Evolutionary conservation across 2,329 filamentous ascomycete species (phyloP), one percentile per base, ranked within the genome.

Genomic region (Ceratocystis cacaofunesta): DNA sequence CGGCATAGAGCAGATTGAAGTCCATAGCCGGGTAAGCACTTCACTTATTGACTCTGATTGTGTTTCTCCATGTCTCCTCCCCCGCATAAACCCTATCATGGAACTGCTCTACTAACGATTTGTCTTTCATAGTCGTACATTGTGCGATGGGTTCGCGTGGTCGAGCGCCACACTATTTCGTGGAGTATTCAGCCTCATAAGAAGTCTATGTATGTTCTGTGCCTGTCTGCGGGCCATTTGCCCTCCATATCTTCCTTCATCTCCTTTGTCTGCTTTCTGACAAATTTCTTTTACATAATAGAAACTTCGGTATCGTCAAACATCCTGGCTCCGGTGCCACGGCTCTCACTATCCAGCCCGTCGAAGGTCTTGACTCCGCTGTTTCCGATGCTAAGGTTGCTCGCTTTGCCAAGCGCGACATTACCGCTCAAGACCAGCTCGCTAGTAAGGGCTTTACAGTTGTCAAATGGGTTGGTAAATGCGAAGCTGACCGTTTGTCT

Each of bases 131-230:
- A 97, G 94, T 96, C 91, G 69, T 99, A 99, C 77, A 91, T 99
- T 71, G 90, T 99, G 66, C 90, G 94, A 73, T 99, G 94, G 92
- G 89, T 96, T 70, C 88, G 90, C 73, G 92, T 96, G 70, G 86
- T 91, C 65, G 86, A 90, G 69, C 88, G 88, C 64, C 87, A 96
- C 75, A 96, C 92, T 62, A 91, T 99, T 71, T 96, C 92, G 17
- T 99, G 94, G 94, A 96, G 90, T 72, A 85, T 99, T 48, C 92
- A 97, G 73, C 94, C 94, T 55, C 91, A 97, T 75, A 97, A 95
- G 79, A 97, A 96, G 78, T 96, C 92, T 67, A 88, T 99, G 85
- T 87, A 77, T 71, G 78, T 70, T 66, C 43, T 62, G 28, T 22
- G n/a, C 12, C 7, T 58, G 32, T 61, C 36, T 58, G 61, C 30